Evolutionary conservation across 805 yeast genomes (phyloP).

Genomic region (Cyberlindnera bimundalis): DNA sequence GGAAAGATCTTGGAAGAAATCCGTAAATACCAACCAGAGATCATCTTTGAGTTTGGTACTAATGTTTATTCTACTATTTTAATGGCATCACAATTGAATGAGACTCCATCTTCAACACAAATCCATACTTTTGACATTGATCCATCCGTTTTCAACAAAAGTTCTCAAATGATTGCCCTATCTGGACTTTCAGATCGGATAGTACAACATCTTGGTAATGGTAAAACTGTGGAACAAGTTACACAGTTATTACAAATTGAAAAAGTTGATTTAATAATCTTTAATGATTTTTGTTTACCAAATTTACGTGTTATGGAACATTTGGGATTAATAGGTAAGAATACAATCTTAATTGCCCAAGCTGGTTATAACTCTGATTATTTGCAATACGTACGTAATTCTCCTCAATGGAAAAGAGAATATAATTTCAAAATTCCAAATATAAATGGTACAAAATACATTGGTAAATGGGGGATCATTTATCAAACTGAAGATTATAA

Average conservation of each 20-base stretch:
- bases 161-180: conserved; percentile 17
- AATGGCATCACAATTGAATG: conserved; percentile 16
- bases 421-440: conserved; percentile 28
- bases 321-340: conserved; percentile 36
- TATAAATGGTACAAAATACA: conserved; percentile 28
- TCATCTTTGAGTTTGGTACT: conserved; percentile 23
- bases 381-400: conserved; percentile 33
- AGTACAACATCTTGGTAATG: conserved; percentile 15
- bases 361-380: no score
- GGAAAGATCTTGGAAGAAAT: conserved; percentile 10
- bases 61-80: conserved; percentile 22
- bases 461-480: conserved; percentile 40
- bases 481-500: conserved; percentile 34
- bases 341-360: conserved; percentile 37
- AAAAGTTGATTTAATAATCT: conserved; percentile 34
- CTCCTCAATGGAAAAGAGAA: conserved; percentile 37
- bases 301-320: conserved; percentile 42
- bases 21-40: conserved; percentile 13
- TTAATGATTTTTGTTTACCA: conserved; percentile 39
- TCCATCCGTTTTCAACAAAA: conserved; percentile 10
- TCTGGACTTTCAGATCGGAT: conserved; percentile 21
- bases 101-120: conserved; percentile 7
- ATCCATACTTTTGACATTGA: conserved; percentile 23
- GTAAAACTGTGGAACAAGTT: conserved; percentile 12
- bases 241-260: conserved; percentile 15